Evolutionary conservation across 2,329 filamentous ascomycete species (phyloP).

Genomic region (Scedosporium minutisporum): DNA sequence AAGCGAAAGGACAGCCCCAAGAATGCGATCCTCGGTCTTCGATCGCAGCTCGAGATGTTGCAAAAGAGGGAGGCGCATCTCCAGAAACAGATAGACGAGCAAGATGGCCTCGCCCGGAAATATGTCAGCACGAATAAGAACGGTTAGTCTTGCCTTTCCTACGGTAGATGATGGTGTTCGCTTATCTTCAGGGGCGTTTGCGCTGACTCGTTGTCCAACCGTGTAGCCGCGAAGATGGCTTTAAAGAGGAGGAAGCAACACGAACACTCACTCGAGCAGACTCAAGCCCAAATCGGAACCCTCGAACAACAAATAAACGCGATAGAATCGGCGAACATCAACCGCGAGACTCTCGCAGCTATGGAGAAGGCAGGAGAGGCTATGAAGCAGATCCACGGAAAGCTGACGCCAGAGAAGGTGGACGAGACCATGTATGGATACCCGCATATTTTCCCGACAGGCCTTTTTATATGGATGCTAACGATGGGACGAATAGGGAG

Average conservation of each 20-base stretch:
- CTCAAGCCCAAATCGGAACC: slow-evolving; percentile 77
- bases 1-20: slow-evolving; percentile 91
- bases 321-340: slow-evolving; percentile 98
- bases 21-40: slow-evolving; percentile 84
- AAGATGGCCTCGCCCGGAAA: slow-evolving; percentile 81
- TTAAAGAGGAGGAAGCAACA: slow-evolving; percentile 90
- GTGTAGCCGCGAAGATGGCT: slow-evolving; percentile 75
- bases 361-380: slow-evolving; percentile 87
- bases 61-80: slow-evolving; percentile 92
- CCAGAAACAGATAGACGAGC: slow-evolving; percentile 85
- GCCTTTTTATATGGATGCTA: background rate
- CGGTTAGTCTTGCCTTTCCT: slow-evolving; percentile 46
- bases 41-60: slow-evolving; percentile 90
- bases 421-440: slow-evolving; percentile 79
- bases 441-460: slow-evolving; percentile 6
- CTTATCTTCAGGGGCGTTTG: background rate
- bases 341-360: slow-evolving; percentile 86
- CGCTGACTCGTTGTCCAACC: background rate
- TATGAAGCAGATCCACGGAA: slow-evolving; percentile 88
- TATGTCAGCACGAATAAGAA: slow-evolving; percentile 83
- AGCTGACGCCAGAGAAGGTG: slow-evolving; percentile 87
- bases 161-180: too few species aligned
- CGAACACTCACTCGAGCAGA: slow-evolving; percentile 87
- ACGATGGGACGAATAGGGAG: slow-evolving; percentile 50
- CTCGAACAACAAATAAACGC: slow-evolving; percentile 92